Evolutionary conservation across 1,139 yeast genomes (phyloP), one percentile per base, ranked within the genome.

Genomic region (Debaryomyces singareniensis): DNA sequence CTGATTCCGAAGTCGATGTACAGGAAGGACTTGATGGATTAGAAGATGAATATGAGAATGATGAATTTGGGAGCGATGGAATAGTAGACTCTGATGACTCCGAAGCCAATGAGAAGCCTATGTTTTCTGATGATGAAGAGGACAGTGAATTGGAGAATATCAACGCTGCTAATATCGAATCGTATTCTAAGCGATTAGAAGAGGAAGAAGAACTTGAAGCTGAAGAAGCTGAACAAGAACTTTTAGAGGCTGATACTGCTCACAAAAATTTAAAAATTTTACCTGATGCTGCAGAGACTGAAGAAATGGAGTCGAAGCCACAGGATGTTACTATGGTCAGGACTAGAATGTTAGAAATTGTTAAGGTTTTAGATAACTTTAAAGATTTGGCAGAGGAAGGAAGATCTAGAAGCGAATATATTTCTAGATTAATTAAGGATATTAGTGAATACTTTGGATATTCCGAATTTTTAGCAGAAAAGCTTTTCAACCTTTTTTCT

Each of bases 401-500:
- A 9, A 77, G 75, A 52, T 79, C 93, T 25, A 77, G 98, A 61
- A 62, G 80, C 16, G 95, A 87, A 39, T 87, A 91, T 51, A 67
- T 75, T 29, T 76, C 75, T 31, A 79, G 94, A 57, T 68, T 91
- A 38, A 58, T 87, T 16, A 71, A 72, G 43, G 99, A 93, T 58
- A 85, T 93, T 31, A 79, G 93, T 55, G 84, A 81, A 49, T 93
- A 93, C 62, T 93, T 89, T 51, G 98, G 98, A n/a, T 93, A 93
- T 61, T 75, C 91, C n/a, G 84, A 78, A 45, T 87, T 82, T 54
- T 71, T 93, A 49, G 98, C 98, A 16, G 96, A 87, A 49, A 89
- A 89, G 56, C 70, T 91, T 37, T 87, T 87, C 65, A 78, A 87
- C 47, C 68, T 91, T 39, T 93, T 93, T 55, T 76, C 93, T 11